Evolutionary conservation across 2,329 filamentous ascomycete species (phyloP).

Genomic region (Microdochium bolleyi): DNA sequence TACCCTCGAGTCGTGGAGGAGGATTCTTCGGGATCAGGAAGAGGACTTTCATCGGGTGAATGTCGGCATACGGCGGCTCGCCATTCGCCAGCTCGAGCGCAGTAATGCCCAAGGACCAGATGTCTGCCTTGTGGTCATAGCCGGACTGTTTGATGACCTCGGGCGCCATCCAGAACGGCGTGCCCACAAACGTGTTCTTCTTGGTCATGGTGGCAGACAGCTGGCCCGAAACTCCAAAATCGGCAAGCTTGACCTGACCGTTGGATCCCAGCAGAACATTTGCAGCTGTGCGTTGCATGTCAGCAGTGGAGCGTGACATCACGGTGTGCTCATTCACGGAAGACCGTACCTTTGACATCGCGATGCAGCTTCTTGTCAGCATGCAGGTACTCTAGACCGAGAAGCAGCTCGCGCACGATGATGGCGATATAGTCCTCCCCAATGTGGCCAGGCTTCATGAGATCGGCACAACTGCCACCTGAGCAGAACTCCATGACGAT

Average conservation of each 20-base stretch:
- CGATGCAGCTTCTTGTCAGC: slow-evolving; percentile 92
- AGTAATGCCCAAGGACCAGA: slow-evolving; percentile 94
- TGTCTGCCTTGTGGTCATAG: slow-evolving; percentile 96
- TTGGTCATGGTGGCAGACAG: slow-evolving; percentile 98
- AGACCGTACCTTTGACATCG: slow-evolving; percentile 76
- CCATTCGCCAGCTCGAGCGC: slow-evolving; percentile 86
- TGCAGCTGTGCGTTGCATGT: slow-evolving; percentile 51
- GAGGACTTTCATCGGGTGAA: slow-evolving; percentile 96
- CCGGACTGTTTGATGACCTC: slow-evolving; percentile 98
- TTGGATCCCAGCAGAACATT: slow-evolving; percentile 85
- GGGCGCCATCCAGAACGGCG: slow-evolving; percentile 98
- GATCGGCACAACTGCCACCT: slow-evolving; percentile 88
- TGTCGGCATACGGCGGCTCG: slow-evolving; percentile 90
- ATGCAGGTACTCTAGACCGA: slow-evolving; percentile 89
- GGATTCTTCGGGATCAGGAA: slow-evolving; percentile 95
- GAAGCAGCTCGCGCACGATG: slow-evolving; percentile 80
- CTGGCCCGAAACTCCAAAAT: slow-evolving; percentile 95
- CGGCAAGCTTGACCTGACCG: slow-evolving; percentile 92
- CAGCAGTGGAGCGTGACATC: neutral
- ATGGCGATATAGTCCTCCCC: slow-evolving; percentile 96
- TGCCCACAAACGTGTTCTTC: slow-evolving; percentile 98
- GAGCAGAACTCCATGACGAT: slow-evolving; percentile 99
- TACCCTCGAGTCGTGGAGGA: slow-evolving; percentile 71
- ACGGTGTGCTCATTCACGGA: neutral
- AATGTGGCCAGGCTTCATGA: slow-evolving; percentile 89